Base-by-base conservation (phyloP, 148 eudicot species). In the Limonium bicolor region DNA sequence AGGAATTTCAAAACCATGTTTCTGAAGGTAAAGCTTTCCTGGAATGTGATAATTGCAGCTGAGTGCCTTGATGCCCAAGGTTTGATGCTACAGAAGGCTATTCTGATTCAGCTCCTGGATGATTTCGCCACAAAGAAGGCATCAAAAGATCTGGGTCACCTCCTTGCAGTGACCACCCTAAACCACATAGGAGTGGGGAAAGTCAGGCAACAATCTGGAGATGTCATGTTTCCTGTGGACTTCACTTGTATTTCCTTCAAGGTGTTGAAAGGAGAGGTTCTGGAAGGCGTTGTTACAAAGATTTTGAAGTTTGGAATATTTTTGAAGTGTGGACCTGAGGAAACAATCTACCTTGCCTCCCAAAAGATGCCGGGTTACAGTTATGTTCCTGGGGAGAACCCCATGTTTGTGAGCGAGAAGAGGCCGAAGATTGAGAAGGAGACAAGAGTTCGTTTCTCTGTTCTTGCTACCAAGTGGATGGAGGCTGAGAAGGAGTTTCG, bases 291-390 rank as follows among this genome's bases (percentile, higher is more conserved):
- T 0, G 82, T 78, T 20, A 73, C 74, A 64, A 82, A 67, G 62
- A 72, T 82, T 5, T 48, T 78, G 41, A 78, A 73, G 48, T 77
- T 71, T 7, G 86, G 94, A 0, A 71, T 74, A 13, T 78, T 82
- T 53, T 15, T 78, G 60, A 74, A 67, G 25, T 66, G 80, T 26
- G 94, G 94, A 23, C 94, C 86, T 1, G 30, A 70, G 0, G 82
- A 74, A 40, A 71, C 72, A 12, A 50, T 82, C 0, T 82, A 58
- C 18, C 72, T 82, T 20, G 74, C 86, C 0, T 47, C 78, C 12
- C 74, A 66, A 57, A 78, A 71, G 41, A 78, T 82, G 94, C 52
- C 66, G 5, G 86, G 73, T 11, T 82, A 71, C 54, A 62, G 54
- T 11, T 66, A 63, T 21, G 74, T 74, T 25, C 74, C 71, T 2